A percentile compares a stretch with the other conserved stretches of the same genome.
phyloP scores from a whole-genome alignment of 1,284 basidiomycete genomes.

The Cutaneotrichosporon daszewskae region DNA sequence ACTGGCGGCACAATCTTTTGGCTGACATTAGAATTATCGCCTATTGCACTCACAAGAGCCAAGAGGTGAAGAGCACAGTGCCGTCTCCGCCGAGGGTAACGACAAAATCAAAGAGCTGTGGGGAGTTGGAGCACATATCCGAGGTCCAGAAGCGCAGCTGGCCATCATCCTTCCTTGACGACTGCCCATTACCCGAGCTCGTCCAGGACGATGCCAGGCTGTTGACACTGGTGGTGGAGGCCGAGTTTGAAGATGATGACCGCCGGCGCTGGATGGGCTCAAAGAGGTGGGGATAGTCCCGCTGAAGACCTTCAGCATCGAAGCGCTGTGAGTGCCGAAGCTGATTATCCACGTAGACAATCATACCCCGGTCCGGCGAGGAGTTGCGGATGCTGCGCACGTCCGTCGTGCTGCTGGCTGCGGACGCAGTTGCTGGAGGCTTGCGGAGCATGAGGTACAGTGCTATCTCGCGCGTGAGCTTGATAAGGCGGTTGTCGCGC shows the following conservation, averaged over 20 bases:
- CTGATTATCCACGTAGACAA: conserved; percentile 84
- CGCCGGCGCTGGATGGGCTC: conserved; percentile 65
- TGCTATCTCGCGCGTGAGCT: conserved; percentile 87
- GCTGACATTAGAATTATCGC: conserved; percentile 26
- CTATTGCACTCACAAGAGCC: conserved; percentile 64
- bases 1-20: conserved; percentile 97
- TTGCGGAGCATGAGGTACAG: conserved; percentile 85
- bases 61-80: conserved; percentile 97
- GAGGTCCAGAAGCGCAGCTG: conserved; percentile 96
- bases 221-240: conserved; percentile 32
- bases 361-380: conserved; percentile 12
- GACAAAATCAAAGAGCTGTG: conserved; percentile 97
- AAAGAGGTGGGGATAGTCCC: conserved; percentile 84
- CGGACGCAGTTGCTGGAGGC: conserved; percentile 12
- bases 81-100: conserved; percentile 98
- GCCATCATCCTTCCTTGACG: conserved; percentile 58
- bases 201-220: conserved; percentile 19
- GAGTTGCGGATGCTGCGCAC: conserved; percentile 1
- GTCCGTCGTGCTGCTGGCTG: conserved; percentile 49
- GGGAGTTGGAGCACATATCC: conserved; percentile 86
- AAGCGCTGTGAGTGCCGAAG: conserved; percentile 88
- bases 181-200: not conserved
- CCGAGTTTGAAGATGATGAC: conserved; percentile 52
- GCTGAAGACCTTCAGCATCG: conserved; percentile 80
- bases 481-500: conserved; percentile 91